phyloP scores from a whole-genome alignment of 1,139 yeast genomes.

The Arxiozyma slooffiae region DNA sequence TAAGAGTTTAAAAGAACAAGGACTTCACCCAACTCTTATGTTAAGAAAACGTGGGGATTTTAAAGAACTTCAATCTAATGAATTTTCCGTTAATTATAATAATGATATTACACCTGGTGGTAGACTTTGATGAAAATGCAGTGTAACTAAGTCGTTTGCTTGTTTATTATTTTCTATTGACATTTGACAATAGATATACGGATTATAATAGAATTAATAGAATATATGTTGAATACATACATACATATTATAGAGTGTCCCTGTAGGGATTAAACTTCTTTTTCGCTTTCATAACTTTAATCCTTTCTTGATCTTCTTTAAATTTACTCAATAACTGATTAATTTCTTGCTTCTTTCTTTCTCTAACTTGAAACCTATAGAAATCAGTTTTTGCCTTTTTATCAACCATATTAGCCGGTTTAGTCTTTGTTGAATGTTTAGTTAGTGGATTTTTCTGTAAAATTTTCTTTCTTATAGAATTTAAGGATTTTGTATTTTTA shows the following conservation, averaged over 20 bases:
- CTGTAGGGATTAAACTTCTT: conserved; percentile 79
- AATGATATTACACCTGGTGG: conserved; percentile 9
- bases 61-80: conserved; percentile 18
- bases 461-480: conserved; percentile 30
- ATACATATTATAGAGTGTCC: conserved; percentile 5
- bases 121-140: conserved; percentile 4
- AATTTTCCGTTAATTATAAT: background rate
- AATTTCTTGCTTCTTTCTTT: conserved; percentile 86
- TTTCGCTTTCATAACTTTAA: conserved; percentile 66
- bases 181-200: background rate
- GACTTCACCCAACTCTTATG: conserved; percentile 90
- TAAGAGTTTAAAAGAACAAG: conserved; percentile 77
- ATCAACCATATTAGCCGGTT: conserved; percentile 40
- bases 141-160: background rate
- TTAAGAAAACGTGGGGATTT: conserved; percentile 65
- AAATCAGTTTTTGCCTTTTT: conserved; percentile 83
- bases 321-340: conserved; percentile 73
- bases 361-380: conserved; percentile 92
- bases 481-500: conserved; percentile 61
- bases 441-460: conserved; percentile 28
- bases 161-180: background rate
- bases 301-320: conserved; percentile 82
- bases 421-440: conserved; percentile 25
- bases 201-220: background rate
- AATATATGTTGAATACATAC: no score